Base-by-base conservation (phyloP, 1,139 yeast genomes). In the Lodderomyces theae region DNA sequence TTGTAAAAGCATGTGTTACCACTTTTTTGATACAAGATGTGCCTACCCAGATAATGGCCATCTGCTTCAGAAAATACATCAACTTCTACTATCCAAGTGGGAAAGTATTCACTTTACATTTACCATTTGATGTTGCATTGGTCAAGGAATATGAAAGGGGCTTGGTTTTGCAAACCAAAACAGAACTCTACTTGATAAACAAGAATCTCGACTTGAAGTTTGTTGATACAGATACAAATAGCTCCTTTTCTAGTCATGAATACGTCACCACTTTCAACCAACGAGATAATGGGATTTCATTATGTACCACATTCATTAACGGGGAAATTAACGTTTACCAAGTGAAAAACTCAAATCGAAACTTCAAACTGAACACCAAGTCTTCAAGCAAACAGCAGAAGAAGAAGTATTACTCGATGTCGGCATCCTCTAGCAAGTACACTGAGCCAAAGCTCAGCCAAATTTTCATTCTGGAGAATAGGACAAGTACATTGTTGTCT, bases 121-220 rank as follows among this genome's bases (percentile, higher is more conserved):
- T 86, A 44, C 90, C 95, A 0, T 84, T 86, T 47, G 60, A 63
- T 5, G 69, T 84, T 35, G 69, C 65, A 35, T 63, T 63, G 17
- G 88, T 82, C 1, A 68, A 81, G 41, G 71, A 82, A 0, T 81
- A 79, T 49, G 81, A 78, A 35, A 71, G 72, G 17, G 95, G 96
- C 0, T 53, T 85, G n/a, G 58, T 83, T 0, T 55, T 84, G 19
- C 86, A 82, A 51, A 66, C 39, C 2, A 21, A 16, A 79, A 34
- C 74, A 70, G 38, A 61, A 55, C 32, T 37, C 6, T 37, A 37
- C 16, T 29, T 37, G 15, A 22, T 37, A 10, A 37, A 37, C 23
- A 37, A 30, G 18, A 15, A 29, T 10, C 31, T 37, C 12, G 39
- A 30, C 11, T 21, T 37, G 15, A 37, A 37, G 15, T 37, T 37